Conservation (phyloP, 805 yeast genomes). For the Spencermartinsiella europaea region DNA sequence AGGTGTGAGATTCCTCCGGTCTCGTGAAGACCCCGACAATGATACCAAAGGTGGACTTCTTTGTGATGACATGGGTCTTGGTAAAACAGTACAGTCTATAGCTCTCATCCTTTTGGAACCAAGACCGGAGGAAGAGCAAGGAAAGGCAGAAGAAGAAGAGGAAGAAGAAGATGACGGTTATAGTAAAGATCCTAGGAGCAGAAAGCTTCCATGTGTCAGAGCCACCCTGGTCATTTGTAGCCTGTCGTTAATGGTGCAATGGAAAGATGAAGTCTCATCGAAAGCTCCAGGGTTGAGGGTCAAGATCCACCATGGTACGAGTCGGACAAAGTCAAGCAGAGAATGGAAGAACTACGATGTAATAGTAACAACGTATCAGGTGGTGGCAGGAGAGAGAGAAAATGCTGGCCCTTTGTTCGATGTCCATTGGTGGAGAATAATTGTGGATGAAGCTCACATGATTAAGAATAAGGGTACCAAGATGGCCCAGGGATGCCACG, state of each 20-base stretch:
- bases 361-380: constrained; percentile 33
- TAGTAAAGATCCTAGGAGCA: background rate
- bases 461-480: constrained; percentile 49
- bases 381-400: constrained; percentile 27
- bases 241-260: constrained; percentile 38
- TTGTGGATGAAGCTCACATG: constrained; percentile 61
- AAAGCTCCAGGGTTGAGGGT: constrained; percentile 36
- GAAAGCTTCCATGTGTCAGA: too few relatives aligned
- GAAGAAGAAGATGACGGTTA: background rate
- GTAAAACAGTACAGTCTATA: constrained; percentile 75
- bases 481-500: constrained; percentile 42
- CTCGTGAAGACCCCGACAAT: constrained; percentile 34
- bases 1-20: constrained; percentile 40
- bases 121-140: background rate
- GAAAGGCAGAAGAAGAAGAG: background rate
- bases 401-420: constrained; percentile 24
- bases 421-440: constrained; percentile 46
- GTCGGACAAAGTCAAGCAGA: constrained; percentile 17
- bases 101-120: constrained; percentile 47
- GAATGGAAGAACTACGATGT: constrained; percentile 30
- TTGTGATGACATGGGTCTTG: constrained; percentile 89
- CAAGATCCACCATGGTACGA: constrained; percentile 31
- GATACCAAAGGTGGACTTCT: constrained; percentile 51
- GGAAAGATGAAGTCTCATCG: constrained; percentile 35
- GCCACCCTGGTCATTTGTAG: constrained; percentile 41